A percentile compares a stretch with the other conserved stretches of the same genome.
Evolutionary conservation across 352 stramenopile genomes (phyloP).

Genomic region (Phytopythium cucurbitacearum): DNA sequence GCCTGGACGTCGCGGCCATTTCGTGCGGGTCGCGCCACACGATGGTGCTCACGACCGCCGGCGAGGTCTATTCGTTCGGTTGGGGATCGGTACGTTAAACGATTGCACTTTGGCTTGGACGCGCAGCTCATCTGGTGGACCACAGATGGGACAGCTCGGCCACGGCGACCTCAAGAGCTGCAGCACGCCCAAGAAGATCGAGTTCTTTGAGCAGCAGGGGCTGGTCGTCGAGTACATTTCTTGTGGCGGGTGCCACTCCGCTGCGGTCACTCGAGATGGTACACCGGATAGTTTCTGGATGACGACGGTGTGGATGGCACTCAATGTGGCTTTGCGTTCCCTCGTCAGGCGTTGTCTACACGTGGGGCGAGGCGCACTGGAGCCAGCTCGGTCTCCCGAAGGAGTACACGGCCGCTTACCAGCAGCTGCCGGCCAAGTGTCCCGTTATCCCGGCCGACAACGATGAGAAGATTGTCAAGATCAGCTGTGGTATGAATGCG

Average conservation of each 20-base stretch:
- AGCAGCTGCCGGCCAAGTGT: conserved; percentile 66
- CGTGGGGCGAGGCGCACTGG: conserved; percentile 83
- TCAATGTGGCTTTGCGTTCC: not conserved
- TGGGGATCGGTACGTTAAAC: conserved; percentile 60
- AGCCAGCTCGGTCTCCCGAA: conserved; percentile 70
- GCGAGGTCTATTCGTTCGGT: conserved; percentile 69
- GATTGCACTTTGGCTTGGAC: not conserved
- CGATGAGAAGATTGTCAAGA: conserved; percentile 60
- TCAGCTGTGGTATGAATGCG: conserved; percentile 54
- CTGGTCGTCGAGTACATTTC: conserved; percentile 74
- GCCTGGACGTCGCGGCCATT: conserved; percentile 54
- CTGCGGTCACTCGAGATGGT: conserved; percentile 66
- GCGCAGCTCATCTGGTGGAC: not conserved
- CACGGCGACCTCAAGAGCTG: conserved; percentile 75
- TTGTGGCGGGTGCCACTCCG: conserved; percentile 78
- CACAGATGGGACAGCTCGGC: conserved; percentile 76
- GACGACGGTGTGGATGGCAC: not conserved
- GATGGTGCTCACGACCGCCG: conserved; percentile 65
- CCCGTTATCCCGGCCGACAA: conserved; percentile 39
- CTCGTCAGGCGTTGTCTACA: conserved; percentile 54
- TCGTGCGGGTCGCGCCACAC: conserved; percentile 82
- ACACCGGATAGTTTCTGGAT: not conserved
- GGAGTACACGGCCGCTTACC: conserved; percentile 53
- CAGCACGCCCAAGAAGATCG: conserved; percentile 46
- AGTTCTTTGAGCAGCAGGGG: conserved; percentile 48